Base-by-base conservation (phyloP, 768 basidiomycete genomes). In the Rickenella mellea region DNA sequence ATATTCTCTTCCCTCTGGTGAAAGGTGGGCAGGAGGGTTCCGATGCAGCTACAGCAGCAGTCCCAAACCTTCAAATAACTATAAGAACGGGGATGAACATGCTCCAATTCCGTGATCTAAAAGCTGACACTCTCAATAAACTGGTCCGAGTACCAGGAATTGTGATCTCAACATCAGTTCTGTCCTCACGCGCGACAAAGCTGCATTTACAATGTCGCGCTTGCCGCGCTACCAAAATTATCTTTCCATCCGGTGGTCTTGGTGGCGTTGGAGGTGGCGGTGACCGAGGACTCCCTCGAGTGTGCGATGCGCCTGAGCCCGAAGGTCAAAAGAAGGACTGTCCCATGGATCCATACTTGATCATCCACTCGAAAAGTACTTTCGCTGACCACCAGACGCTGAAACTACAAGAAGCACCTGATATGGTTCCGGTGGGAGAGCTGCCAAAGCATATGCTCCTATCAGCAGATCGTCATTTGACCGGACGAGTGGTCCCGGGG, bases 361-460 rank as follows among this genome's bases (percentile, higher is more conserved):
- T 99, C 56, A 69, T 97, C 12, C 96, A 99, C 61, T 83, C 90
- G 27, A 88, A 90, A 63, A 98, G 90, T 25, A 71, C 76, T 5
- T 99, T 98, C 56, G 83, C 92, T 6, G 96, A 99, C 57, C 92
- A 96, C 51, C 96, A 99, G 62, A 86, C 78, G 9, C 72, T 99
- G 52, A 99, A 99, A 59, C 74, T 99, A 10, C 96, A 99, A 62
- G 96, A 99, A 62, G 93, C 94, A 14, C 96, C 96, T 0, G 96
- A 99, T 60, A 96, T 97, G 90, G 96, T 99, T 1, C 96, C 96
- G 0, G 93, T 98, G 20, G 96, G 96, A 71, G 96, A 99, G 57
- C 69, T 99, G 30, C 96, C 96, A 7, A 67, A 93, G 38, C 96
- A 98, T 57, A 91, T 99, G 74, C 72, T 94, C 39, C 68, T 99